Conservation (phyloP, 371 early-diverging fungal species). For the Capniomyces stellatus region DNA sequence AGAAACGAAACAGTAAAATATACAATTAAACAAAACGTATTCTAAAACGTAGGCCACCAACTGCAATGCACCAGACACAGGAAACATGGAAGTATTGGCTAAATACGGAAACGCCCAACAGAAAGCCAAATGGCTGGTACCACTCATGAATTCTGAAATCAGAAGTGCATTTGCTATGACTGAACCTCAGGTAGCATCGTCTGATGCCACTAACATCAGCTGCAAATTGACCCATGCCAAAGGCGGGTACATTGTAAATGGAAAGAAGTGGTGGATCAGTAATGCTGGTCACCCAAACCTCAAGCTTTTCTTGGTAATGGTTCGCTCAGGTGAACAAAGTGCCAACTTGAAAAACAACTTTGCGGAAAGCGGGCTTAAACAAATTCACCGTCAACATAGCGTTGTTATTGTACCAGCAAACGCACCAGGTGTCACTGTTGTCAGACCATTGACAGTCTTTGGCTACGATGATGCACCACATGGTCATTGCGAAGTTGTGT, state of each 20-base stretch:
- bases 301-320: conserved; percentile 73
- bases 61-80: conserved; percentile 93
- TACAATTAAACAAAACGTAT: too few species aligned
- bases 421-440: conserved; percentile 67
- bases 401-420: conserved; percentile 78
- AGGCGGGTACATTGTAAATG: conserved; percentile 68
- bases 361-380: not conserved
- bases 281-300: conserved; percentile 87
- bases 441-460: conserved; percentile 73
- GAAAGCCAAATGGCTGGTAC: conserved; percentile 66
- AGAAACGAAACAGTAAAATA: too few species aligned
- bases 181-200: conserved; percentile 79
- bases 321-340: conserved; percentile 41
- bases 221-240: conserved; percentile 36
- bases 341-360: not conserved
- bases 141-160: conserved; percentile 75
- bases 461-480: conserved; percentile 92
- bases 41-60: conserved; percentile 57
- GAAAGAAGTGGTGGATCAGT: conserved; percentile 93
- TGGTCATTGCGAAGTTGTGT: conserved; percentile 84
- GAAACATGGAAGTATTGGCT: conserved; percentile 96
- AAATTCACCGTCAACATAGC: conserved; percentile 69
- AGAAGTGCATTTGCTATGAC: conserved; percentile 97
- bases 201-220: conserved; percentile 92
- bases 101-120: conserved; percentile 80